phyloP scores from a whole-genome alignment of 2,329 filamentous ascomycete genomes.

The Apiospora malaysiana region DNA sequence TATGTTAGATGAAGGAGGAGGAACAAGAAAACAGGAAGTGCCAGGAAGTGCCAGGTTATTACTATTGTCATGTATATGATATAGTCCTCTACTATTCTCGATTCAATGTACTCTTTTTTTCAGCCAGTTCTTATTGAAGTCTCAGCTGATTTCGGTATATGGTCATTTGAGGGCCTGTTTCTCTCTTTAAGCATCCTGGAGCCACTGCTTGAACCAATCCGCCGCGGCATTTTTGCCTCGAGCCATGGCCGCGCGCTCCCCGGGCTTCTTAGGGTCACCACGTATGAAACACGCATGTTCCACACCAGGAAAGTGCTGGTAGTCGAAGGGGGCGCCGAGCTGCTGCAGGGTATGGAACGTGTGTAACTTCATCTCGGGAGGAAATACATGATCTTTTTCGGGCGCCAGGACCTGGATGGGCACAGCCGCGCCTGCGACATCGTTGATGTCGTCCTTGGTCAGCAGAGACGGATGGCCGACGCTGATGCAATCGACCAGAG shows the following conservation, averaged over 20 bases:
- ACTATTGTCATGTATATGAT: no score
- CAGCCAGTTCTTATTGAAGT: background rate
- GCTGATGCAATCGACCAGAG: constrained; percentile 49
- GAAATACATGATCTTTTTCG: constrained; percentile 49
- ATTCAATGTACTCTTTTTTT: background rate
- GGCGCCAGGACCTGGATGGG: constrained; percentile 49
- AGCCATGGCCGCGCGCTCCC: constrained; percentile 51
- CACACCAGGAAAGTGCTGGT: constrained; percentile 56
- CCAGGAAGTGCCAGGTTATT: background rate
- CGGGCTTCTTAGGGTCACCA: constrained; percentile 45
- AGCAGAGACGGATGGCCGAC: constrained; percentile 49
- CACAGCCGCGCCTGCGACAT: constrained; percentile 40
- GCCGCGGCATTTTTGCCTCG: constrained; percentile 55
- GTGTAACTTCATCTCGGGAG: constrained; percentile 52
- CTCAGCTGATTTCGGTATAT: no score
- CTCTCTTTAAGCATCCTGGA: constrained; percentile 17
- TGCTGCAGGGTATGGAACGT: constrained; percentile 46
- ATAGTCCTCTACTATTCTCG: background rate
- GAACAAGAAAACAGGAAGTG: no score
- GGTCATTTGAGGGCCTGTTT: background rate
- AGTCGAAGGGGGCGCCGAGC: constrained; percentile 51
- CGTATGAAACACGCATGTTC: constrained; percentile 52
- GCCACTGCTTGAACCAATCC: constrained; percentile 47
- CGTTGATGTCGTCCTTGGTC: constrained; percentile 49
- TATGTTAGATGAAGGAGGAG: no score